phyloP scores from a whole-genome alignment of 441 rosid genomes.

The Metrosideros polymorpha region DNA sequence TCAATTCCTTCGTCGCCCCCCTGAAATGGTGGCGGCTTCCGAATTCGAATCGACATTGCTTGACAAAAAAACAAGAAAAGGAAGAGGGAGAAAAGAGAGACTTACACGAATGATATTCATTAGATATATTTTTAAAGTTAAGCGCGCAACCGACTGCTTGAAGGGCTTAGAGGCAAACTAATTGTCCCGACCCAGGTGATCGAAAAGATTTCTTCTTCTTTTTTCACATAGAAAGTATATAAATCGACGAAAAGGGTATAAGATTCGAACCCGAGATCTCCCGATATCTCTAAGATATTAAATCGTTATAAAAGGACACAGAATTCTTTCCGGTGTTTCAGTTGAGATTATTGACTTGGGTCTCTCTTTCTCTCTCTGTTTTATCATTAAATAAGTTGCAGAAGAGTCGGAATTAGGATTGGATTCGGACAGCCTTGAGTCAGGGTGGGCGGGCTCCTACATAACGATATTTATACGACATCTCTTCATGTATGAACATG shows the following conservation, averaged over 20 bases:
- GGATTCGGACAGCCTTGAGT: neutral
- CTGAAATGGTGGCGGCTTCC: neutral
- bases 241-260: neutral
- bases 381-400: neutral
- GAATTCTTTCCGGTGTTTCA: no score
- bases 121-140: neutral
- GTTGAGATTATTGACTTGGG: constrained; percentile 18
- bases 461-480: neutral
- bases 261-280: neutral
- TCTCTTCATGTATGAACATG: neutral
- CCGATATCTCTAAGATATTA: neutral
- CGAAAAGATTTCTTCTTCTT: fast-evolving
- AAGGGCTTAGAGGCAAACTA: no score
- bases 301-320: neutral
- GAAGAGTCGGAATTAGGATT: neutral
- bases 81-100: neutral
- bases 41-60: neutral
- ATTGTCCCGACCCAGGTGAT: neutral
- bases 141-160: neutral
- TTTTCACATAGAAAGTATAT: neutral
- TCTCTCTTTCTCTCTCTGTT: neutral
- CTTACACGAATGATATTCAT: neutral
- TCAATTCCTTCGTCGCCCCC: neutral
- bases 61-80: neutral
- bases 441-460: neutral